Conservation (phyloP, 2,329 filamentous ascomycete species). For the Paracoccidioides lutzii region DNA sequence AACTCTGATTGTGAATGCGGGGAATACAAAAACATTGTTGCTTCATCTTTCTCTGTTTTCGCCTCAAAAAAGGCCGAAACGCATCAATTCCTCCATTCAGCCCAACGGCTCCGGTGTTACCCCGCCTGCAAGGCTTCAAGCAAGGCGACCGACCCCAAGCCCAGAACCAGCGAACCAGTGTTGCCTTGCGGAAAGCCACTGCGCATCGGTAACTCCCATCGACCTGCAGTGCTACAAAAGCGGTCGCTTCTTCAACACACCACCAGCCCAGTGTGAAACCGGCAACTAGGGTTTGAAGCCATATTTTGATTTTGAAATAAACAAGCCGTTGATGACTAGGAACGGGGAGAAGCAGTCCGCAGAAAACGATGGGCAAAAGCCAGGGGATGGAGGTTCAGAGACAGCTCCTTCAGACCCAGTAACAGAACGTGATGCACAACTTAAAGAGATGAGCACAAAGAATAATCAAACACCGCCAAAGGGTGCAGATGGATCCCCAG, state of each 20-base stretch:
- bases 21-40: neutral
- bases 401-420: slow-evolving; percentile 10
- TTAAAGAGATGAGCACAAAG: slow-evolving; percentile 22
- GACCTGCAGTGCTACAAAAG: neutral
- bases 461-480: slow-evolving; percentile 14
- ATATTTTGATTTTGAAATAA: neutral
- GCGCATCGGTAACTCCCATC: neutral
- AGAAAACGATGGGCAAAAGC: slow-evolving; percentile 6
- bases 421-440: slow-evolving; percentile 13
- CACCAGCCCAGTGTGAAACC: neutral
- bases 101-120: neutral
- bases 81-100: neutral
- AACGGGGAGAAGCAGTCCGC: slow-evolving; percentile 7
- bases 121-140: neutral
- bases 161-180: neutral
- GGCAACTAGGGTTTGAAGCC: neutral
- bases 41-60: neutral
- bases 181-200: neutral
- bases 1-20: neutral
- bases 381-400: slow-evolving; percentile 19
- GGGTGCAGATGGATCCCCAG: slow-evolving; percentile 20
- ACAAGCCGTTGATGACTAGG: slow-evolving; percentile 9
- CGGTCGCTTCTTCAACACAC: neutral
- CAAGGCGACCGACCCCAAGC: neutral
- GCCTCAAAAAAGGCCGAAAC: neutral